A percentile compares a stretch with the other conserved stretches of the same genome.
Conservation (phyloP, 805 yeast species). For the Candida railenensis region DNA sequence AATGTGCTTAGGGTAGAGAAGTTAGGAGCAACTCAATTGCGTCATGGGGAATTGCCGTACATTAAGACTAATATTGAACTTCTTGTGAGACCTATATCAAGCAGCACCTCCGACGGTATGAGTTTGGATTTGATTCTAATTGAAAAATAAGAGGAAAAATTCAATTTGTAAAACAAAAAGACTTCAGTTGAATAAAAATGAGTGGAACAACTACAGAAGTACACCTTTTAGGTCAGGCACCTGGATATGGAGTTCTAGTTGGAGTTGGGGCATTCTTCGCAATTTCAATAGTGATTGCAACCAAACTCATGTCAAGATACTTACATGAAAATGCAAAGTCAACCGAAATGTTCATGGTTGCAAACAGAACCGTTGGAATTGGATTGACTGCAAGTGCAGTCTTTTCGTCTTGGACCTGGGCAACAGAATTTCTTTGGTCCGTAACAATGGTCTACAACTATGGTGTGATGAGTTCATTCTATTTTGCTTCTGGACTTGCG, state of each 20-base stretch:
- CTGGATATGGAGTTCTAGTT: conserved; percentile 30
- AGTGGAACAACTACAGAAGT: conserved; percentile 8
- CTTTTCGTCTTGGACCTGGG: conserved; percentile 28
- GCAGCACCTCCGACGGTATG: no score
- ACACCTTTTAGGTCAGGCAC: conserved; percentile 20
- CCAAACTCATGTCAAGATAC: conserved; percentile 21
- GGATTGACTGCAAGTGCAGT: conserved; percentile 23
- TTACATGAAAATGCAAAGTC: conserved; percentile 23
- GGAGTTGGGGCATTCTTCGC: conserved; percentile 33
- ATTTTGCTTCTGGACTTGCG: conserved; percentile 26
- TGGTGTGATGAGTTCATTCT: conserved; percentile 23
- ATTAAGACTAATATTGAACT: no score
- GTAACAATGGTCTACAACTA: conserved; percentile 24
- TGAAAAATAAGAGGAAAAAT: no score
- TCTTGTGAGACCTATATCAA: no score
- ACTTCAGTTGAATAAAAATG: no score
- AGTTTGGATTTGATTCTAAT: no score
- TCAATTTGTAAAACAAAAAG: no score
- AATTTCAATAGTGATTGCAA: conserved; percentile 24
- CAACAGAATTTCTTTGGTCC: conserved; percentile 26
- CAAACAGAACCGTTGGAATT: conserved; percentile 22
- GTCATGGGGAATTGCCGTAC: no score
- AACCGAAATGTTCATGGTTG: conserved; percentile 28
- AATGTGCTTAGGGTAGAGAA: no score
- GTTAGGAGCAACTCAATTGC: no score